phyloP scores from a whole-genome alignment of 768 basidiomycete species.

The Boletus reticuloceps region DNA sequence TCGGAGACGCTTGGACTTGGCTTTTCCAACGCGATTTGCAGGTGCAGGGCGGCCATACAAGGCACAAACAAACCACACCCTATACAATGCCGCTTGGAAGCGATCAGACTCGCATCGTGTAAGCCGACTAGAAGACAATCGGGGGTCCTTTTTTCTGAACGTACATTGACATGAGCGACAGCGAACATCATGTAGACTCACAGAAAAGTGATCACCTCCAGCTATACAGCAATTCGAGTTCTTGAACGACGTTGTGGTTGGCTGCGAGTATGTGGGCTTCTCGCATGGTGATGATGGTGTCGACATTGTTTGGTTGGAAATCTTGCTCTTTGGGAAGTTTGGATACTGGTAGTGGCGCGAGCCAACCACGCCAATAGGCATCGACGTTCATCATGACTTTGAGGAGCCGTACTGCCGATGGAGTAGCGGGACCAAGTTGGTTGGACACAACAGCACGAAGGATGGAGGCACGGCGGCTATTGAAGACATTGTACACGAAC shows the following conservation, averaged over 20 bases:
- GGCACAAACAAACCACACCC: conserved; percentile 22
- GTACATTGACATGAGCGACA: neutral
- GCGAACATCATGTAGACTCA: neutral
- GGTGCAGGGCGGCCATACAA: conserved; percentile 14
- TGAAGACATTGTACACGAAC: conserved; percentile 18
- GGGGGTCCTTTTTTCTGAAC: conserved; percentile 37
- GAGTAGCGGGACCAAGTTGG: conserved; percentile 7
- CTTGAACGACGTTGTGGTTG: conserved; percentile 15
- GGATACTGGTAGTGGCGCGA: conserved; percentile 5
- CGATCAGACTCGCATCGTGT: conserved; percentile 31
- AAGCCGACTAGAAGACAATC: conserved; percentile 30
- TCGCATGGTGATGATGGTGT: conserved; percentile 2
- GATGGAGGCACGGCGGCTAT: conserved; percentile 6
- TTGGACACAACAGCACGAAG: conserved; percentile 14
- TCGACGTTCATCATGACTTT: conserved; percentile 12
- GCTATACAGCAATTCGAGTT: conserved; percentile 17
- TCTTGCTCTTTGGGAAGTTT: conserved; percentile 15
- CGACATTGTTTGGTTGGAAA: neutral
- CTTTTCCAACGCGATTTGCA: conserved; percentile 5
- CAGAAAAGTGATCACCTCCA: conserved; percentile 16
- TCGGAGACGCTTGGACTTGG: conserved; percentile 6
- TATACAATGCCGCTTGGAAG: conserved; percentile 30
- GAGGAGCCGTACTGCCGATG: conserved; percentile 15
- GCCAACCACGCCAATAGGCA: conserved; percentile 16
- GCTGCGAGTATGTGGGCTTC: conserved; percentile 12